Evolutionary conservation across 495 filamentous ascomycete genomes (phyloP), one percentile per base, ranked within the genome.

Genomic region (Hypoxylon intermedium): DNA sequence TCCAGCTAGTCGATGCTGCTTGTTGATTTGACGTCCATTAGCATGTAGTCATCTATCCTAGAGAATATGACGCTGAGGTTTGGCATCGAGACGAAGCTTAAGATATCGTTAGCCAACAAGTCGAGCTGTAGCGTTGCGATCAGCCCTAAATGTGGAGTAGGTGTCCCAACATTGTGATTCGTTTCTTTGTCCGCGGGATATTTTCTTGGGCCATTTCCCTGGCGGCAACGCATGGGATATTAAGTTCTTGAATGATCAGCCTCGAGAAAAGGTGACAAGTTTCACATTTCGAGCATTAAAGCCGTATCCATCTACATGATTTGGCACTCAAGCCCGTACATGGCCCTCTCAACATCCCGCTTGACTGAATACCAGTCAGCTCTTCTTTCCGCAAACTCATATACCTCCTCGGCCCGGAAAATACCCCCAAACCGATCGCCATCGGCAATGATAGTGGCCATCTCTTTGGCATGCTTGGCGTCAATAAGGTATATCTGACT

Each of bases 401-500:
- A 96, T 1, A 98, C 94, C 74, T 99, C 95, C 69, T 99, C 94
- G 19, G 92, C 90, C 40, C 92, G 80, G 70, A 97, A 97, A 53
- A 98, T 90, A 2, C 95, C 95, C 12, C 87, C 79, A 72, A 97
- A 99, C 9, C 94, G 83, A 58, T 90, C 89, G 2, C 84, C 85
- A 71, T 99, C 94, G 0, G 95, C 95, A 67, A 99, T 97, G 34
- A 99, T 88, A 0, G 85, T 87, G 21, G 95, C 95, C 76, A 99
- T 85, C 71, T 97, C 93, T 74, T 97, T 97, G 16, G 94, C 92
- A 70, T 98, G 89, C 6, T 82, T 80, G 11, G 88, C 79, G 56
- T 92, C 92, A 37, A 99, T 93, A 31, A 99, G 81, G 68, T 96
- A 99, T 46, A 99, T 96, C 78, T 98, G 93, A 38, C 88, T 86